Evolutionary conservation across 169 alveolate species (phyloP), one percentile per base, ranked within the genome.

Genomic region (Eimeria tenella): DNA sequence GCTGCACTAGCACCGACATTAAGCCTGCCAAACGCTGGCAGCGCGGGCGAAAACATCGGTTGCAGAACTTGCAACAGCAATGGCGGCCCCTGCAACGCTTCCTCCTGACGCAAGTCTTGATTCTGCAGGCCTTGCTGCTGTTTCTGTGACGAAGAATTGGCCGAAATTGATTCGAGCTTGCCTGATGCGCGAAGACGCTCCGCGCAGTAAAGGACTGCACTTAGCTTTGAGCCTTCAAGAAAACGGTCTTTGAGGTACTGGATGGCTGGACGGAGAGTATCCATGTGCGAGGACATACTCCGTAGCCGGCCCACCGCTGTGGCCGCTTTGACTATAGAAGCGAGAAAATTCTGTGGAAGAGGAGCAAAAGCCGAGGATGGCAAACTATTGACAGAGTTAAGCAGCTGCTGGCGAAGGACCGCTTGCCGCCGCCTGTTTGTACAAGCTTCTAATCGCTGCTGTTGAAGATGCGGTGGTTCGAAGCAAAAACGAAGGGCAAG

Each of bases 11-110:
- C 79, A 31, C 92, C 92, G 19, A 84, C 52, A n/a, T 63, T 3
- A 25, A 63, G 81, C 81, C 92, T 84, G 19, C 92, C 92, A 23
- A 84, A 15, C 55, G 92, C 60, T 0, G 92, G 92, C 63, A 63
- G 81, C 21, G 92, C 81, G n/a, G 82, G 8, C 79, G 92, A 55
- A 79, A 84, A 79, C 81, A 84, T 56, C 92, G 92, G 92, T n/a
- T 84, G 77, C 63, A 84, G 79, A 31, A 84, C 81, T 55, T 84
- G 77, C 63, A 84, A 62, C 42, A 84, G 63, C 10, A 73, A 73
- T 56, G 73, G 74, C 10, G 49, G 86, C 42, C 53, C 86, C 56
- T 11, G 52, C 10, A 42, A 50, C 50, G 49, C 75, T 21, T 63
- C 81, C 60, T 60, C 92, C 65, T 84, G 75, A 5, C 21, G 5